Percentiles rank a stretch among this genome's conserved stretches.
Conservation (phyloP, 345 rosid genomes). For the Euphorbia pulcherrima region DNA sequence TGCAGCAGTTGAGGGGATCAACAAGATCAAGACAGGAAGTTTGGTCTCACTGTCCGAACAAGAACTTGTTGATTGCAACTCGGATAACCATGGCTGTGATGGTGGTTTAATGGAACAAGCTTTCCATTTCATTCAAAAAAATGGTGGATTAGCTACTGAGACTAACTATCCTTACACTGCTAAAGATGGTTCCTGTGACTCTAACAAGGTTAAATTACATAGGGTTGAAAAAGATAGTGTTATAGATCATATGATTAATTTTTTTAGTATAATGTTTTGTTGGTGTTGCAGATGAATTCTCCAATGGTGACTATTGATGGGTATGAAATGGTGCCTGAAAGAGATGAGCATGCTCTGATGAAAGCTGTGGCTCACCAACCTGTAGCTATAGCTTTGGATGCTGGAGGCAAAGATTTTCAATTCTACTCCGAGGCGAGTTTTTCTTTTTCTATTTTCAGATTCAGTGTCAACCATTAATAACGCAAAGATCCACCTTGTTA, state of each 20-base stretch:
- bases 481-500: too few relatives aligned
- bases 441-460: too few relatives aligned
- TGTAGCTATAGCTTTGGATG: constrained; percentile 46
- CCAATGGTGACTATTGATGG: constrained; percentile 44
- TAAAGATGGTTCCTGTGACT: constrained; percentile 41
- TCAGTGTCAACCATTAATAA: too few relatives aligned
- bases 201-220: constrained; percentile 16
- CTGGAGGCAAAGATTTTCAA: constrained; percentile 32
- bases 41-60: constrained; percentile 35
- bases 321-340: constrained; percentile 48
- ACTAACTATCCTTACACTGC: constrained; percentile 42
- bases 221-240: too few relatives aligned
- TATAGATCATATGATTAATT: background rate
- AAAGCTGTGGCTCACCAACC: constrained; percentile 64
- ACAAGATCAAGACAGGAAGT: constrained; percentile 41
- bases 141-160: constrained; percentile 46
- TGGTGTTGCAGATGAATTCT: constrained; percentile 27
- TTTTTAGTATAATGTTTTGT: background rate
- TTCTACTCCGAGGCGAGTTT: constrained; percentile 29
- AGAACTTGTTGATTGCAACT: constrained; percentile 33
- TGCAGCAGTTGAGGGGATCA: constrained; percentile 38
- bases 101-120: constrained; percentile 41
- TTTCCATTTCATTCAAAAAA: constrained; percentile 32
- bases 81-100: constrained; percentile 26
- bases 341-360: constrained; percentile 42